Evolutionary conservation across 163 green algal species (phyloP).

Genomic region (Scenedesmus sp.): DNA sequence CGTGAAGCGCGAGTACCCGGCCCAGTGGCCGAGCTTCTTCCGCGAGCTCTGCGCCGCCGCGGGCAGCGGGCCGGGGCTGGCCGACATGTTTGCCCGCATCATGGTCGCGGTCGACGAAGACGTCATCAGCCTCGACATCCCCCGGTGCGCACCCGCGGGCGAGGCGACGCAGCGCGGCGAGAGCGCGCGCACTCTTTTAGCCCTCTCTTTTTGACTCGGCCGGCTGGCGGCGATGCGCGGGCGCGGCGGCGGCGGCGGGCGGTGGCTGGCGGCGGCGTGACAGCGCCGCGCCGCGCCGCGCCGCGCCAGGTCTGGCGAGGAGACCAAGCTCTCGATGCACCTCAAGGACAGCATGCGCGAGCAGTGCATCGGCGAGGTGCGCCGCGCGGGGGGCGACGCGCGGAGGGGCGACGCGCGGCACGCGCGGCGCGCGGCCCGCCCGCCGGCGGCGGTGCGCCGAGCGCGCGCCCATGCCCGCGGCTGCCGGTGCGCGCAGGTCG

Average conservation of each 20-base stretch:
- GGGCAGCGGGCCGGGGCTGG: constrained; percentile 47
- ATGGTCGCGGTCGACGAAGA: constrained; percentile 91
- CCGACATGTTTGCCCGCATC: constrained; percentile 92
- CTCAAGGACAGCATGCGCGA: constrained; percentile 97
- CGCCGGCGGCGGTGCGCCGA: too few relatives aligned
- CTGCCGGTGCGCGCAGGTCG: too few relatives aligned
- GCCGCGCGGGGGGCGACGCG: too few relatives aligned
- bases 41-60: constrained; percentile 82
- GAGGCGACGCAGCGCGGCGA: too few relatives aligned
- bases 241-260: too few relatives aligned
- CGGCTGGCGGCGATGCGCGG: not conserved
- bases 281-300: too few relatives aligned
- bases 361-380: constrained; percentile 70
- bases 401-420: not conserved
- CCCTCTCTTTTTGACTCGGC: not conserved
- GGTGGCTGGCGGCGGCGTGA: too few relatives aligned
- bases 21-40: constrained; percentile 92
- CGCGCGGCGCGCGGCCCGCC: too few relatives aligned
- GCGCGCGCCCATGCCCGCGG: too few relatives aligned
- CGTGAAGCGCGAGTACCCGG: constrained; percentile 59
- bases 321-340: constrained; percentile 78
- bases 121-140: constrained; percentile 92
- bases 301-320: constrained; percentile 69
- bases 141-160: constrained; percentile 59
- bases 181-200: too few relatives aligned